These are phyloP conservation scores for Kentomonas sorsogonicus DNA, from an alignment of 208 protist genomes.

Conservation along the genomic window DNA sequence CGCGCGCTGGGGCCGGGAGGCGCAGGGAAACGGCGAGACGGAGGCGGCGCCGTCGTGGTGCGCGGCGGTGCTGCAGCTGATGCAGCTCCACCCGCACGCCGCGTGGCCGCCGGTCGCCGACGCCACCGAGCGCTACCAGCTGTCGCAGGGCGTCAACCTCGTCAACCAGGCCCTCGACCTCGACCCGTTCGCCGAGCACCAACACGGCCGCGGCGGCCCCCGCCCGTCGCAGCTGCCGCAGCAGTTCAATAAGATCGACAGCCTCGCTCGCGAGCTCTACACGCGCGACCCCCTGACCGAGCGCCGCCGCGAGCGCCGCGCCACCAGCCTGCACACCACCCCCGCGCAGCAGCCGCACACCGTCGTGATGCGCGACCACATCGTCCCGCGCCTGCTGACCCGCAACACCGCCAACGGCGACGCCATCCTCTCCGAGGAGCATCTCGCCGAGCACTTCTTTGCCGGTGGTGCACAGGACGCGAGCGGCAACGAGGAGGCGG, in stretches of 20 bases:
- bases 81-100: constrained; percentile 30
- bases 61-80: constrained; percentile 47
- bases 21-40: constrained; percentile 26
- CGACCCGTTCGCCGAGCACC: constrained; percentile 14
- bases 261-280: constrained; percentile 24
- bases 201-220: constrained; percentile 1
- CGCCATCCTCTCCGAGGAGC: constrained; percentile 22
- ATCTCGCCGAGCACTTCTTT: constrained; percentile 23
- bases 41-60: constrained; percentile 44
- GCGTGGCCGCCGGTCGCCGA: constrained; percentile 42
- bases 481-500: neutral
- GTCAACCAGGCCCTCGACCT: constrained; percentile 2
- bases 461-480: neutral
- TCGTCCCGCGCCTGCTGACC: constrained; percentile 25
- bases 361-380: constrained; percentile 25
- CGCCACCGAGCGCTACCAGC: constrained; percentile 19
- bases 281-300: constrained; percentile 14
- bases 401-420: constrained; percentile 20
- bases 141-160: constrained; percentile 30
- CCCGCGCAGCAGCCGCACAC: constrained; percentile 13
- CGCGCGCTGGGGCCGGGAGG: constrained; percentile 62
- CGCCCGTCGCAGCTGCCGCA: constrained; percentile 22
- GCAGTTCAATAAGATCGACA: constrained; percentile 32
- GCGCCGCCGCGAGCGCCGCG: constrained; percentile 15
- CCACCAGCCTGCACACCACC: constrained; percentile 18